Conservation (phyloP, 2,329 filamentous ascomycete species). For the Paracamarosporium sp. region DNA sequence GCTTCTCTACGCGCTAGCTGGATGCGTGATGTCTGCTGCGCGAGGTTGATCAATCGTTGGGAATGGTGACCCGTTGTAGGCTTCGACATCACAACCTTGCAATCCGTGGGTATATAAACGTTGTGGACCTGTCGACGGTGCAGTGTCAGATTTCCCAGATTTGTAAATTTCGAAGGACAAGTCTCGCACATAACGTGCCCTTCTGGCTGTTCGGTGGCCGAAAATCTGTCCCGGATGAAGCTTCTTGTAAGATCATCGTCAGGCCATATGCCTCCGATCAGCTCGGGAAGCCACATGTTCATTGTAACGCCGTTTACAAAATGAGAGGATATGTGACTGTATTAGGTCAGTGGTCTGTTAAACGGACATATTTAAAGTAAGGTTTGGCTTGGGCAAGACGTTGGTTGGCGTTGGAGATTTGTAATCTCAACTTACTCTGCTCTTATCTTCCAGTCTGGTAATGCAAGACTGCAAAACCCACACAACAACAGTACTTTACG, state of each 20-base stretch:
- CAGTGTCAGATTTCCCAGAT: conserved; percentile 5
- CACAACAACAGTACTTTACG: conserved; percentile 21
- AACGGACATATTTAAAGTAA: too few relatives aligned
- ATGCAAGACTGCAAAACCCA: conserved; percentile 21
- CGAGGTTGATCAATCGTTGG: conserved; percentile 1
- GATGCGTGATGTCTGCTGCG: conserved; percentile 1
- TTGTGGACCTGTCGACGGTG: conserved; percentile 18
- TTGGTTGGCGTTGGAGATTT: not conserved
- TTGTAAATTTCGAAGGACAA: conserved; percentile 5
- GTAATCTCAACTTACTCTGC: conserved; percentile 21
- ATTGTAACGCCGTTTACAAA: conserved; percentile 20
- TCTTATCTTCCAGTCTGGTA: conserved; percentile 20
- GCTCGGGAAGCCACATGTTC: conserved; percentile 22
- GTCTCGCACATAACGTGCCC: conserved; percentile 4
- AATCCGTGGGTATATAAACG: conserved; percentile 1
- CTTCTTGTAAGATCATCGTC: not conserved
- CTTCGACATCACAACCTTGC: not conserved
- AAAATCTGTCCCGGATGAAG: not conserved
- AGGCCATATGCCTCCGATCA: conserved; percentile 19
- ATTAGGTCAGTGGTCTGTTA: not conserved
- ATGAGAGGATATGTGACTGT: conserved; percentile 21
- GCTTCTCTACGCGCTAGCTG: not conserved
- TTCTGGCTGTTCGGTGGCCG: not conserved
- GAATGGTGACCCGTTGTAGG: not conserved
- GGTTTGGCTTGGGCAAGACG: too few relatives aligned